phyloP scores from a whole-genome alignment of 805 yeast species.

The Wickerhamiella kazuoi region DNA sequence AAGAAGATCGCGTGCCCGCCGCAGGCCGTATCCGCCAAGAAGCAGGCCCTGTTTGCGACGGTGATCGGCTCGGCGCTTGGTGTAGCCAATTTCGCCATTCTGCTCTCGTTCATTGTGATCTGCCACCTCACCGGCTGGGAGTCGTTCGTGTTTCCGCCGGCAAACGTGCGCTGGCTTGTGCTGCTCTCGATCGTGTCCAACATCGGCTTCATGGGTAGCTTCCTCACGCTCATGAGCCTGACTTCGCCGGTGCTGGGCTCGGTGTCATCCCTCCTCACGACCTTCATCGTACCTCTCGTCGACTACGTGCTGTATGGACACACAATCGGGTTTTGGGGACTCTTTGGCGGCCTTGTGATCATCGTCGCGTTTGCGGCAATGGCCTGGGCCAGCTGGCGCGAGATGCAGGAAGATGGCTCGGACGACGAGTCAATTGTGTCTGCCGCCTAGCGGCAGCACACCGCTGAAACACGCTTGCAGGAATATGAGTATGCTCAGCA shows the following conservation, averaged over 20 bases:
- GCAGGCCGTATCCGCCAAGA: slow-evolving; percentile 38
- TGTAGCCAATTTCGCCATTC: slow-evolving; percentile 30
- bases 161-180: slow-evolving; percentile 29
- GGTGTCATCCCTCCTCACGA: slow-evolving; percentile 54
- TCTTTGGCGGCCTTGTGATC: slow-evolving; percentile 53
- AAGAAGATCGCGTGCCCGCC: slow-evolving; percentile 66
- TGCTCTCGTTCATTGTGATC: slow-evolving; percentile 32
- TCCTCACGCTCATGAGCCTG: slow-evolving; percentile 60
- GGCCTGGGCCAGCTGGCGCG: slow-evolving; percentile 26
- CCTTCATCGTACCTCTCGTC: slow-evolving; percentile 57
- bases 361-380: slow-evolving; percentile 51
- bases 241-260: slow-evolving; percentile 69
- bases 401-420: slow-evolving; percentile 21
- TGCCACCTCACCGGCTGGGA: slow-evolving; percentile 41
- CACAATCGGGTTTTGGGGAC: slow-evolving; percentile 34
- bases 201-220: slow-evolving; percentile 49
- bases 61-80: slow-evolving; percentile 58
- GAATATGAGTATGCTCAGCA: not conserved
- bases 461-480: not conserved
- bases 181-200: slow-evolving; percentile 42
- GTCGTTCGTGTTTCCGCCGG: slow-evolving; percentile 34
- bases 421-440: slow-evolving; percentile 12
- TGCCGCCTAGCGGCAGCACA: not conserved
- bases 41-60: slow-evolving; percentile 69
- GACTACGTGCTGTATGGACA: slow-evolving; percentile 56